Evolutionary conservation across 164 flowering plant species (phyloP).

Genomic region (Magnolia officinalis): DNA sequence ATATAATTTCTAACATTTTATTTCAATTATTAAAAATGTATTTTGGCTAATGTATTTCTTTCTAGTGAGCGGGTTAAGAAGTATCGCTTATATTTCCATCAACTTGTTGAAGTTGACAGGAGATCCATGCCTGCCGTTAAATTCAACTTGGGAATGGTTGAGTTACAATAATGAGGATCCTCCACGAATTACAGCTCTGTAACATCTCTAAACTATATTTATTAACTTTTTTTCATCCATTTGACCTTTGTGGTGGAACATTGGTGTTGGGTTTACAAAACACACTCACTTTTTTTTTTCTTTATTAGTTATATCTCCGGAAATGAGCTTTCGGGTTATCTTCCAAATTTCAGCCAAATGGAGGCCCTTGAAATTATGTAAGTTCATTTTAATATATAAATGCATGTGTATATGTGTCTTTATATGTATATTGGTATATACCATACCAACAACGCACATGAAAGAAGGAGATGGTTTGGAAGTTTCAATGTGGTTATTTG

Average conservation of each 20-base stretch:
- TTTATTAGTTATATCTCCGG: conserved; percentile 6
- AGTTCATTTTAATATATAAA: not conserved
- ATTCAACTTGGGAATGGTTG: conserved; percentile 15
- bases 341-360: conserved; percentile 8
- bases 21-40: too few relatives aligned
- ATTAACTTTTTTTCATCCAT: not conserved
- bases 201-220: not conserved
- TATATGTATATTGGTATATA: too few relatives aligned
- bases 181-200: conserved; percentile 11
- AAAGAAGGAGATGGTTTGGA: too few relatives aligned
- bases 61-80: conserved; percentile 6
- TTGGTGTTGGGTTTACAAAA: not conserved
- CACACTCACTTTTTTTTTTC: not conserved
- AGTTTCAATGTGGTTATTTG: too few relatives aligned
- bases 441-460: too few relatives aligned
- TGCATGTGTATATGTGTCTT: too few relatives aligned
- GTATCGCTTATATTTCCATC: not conserved
- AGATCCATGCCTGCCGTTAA: conserved; percentile 12
- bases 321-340: conserved; percentile 1
- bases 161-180: conserved; percentile 5
- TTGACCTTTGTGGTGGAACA: not conserved
- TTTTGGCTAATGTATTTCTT: not conserved
- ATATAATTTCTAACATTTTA: too few relatives aligned
- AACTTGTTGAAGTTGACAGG: conserved; percentile 10
- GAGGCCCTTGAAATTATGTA: conserved; percentile 11